phyloP scores from a whole-genome alignment of 2,329 filamentous ascomycete genomes.

The Trichoderma atroviride region DNA sequence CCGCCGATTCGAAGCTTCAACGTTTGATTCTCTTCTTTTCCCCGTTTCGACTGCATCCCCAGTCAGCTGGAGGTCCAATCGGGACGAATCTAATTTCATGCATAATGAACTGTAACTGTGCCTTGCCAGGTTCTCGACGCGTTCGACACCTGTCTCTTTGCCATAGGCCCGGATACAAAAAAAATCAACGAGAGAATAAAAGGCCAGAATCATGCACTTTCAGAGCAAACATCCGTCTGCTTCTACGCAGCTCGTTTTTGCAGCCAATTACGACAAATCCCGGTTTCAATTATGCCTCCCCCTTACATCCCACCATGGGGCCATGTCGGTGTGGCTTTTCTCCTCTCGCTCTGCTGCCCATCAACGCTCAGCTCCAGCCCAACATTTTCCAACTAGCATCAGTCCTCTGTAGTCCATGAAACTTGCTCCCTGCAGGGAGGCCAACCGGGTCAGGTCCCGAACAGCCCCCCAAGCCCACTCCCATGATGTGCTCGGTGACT shows the following conservation, averaged over 20 bases:
- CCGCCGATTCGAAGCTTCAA: not conserved
- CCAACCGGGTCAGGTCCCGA: conserved; percentile 16
- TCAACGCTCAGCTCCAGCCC: conserved; percentile 2
- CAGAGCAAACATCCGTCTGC: not conserved
- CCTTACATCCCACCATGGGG: conserved; percentile 11
- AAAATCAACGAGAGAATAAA: not conserved
- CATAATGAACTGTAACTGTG: not conserved
- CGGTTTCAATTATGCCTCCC: conserved; percentile 7
- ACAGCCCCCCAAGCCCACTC: conserved; percentile 13
- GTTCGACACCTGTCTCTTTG: not conserved
- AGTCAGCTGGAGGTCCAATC: not conserved
- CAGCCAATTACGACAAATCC: not conserved
- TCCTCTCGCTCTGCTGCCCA: not conserved
- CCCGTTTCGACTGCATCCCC: not conserved
- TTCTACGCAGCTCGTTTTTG: not conserved
- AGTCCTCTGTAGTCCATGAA: not conserved
- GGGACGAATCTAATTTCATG: not conserved
- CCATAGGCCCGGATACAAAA: not conserved
- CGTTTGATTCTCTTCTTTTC: not conserved
- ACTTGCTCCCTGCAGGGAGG: conserved; percentile 11
- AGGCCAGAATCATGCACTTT: not conserved
- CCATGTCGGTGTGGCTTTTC: conserved; percentile 16
- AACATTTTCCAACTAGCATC: not conserved
- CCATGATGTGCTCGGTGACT: not conserved
- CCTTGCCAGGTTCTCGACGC: not conserved